Evolutionary conservation across 179 eudicot genomes (phyloP).

Genomic region (Patellifolia procumbens): DNA sequence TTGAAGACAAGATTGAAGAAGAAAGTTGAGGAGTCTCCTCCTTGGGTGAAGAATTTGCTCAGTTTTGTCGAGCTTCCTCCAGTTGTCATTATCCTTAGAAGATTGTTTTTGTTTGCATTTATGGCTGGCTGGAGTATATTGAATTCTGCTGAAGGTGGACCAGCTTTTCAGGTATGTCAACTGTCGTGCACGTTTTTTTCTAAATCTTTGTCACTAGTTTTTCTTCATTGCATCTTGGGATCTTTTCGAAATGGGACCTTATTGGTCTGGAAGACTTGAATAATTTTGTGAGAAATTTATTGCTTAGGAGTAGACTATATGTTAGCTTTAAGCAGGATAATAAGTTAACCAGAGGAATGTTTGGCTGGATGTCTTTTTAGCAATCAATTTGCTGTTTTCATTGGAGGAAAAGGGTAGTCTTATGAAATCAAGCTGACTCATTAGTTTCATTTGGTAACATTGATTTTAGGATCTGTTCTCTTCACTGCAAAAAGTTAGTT

Average conservation of each 20-base stretch:
- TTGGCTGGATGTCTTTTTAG: not conserved
- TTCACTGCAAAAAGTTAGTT: no score
- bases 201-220: not conserved
- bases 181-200: not conserved
- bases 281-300: not conserved
- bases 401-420: not conserved
- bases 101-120: conserved; percentile 78
- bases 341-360: not conserved
- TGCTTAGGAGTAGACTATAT: not conserved
- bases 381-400: not conserved
- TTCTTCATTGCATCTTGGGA: not conserved
- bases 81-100: conserved; percentile 66
- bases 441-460: not conserved
- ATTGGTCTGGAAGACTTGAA: not conserved
- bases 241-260: not conserved
- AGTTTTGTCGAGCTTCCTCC: conserved; percentile 87
- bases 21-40: conserved; percentile 94
- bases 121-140: conserved; percentile 94
- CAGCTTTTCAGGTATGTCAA: conserved; percentile 81
- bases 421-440: not conserved
- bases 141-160: conserved; percentile 92
- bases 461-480: no score
- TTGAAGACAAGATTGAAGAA: conserved; percentile 82
- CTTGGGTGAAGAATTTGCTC: conserved; percentile 87
- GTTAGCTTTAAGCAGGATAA: not conserved